Percentiles rank a stretch among this genome's conserved stretches.
phyloP scores from a whole-genome alignment of 805 yeast species.

The Debaryomyces hansenii region DNA sequence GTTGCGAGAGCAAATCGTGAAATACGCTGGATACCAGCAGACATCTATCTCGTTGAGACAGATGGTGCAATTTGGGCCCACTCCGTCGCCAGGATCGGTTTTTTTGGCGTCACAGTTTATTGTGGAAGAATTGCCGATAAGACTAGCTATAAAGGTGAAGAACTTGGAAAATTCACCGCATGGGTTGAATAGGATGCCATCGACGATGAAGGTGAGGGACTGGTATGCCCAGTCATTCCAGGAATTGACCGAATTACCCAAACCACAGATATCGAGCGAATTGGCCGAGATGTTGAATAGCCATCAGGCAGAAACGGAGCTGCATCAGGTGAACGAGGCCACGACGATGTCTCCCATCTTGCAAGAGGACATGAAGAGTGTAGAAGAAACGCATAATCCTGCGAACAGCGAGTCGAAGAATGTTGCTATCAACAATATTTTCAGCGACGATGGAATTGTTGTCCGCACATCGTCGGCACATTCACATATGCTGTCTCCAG shows the following conservation, averaged over 20 bases:
- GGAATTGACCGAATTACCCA: conserved; percentile 65
- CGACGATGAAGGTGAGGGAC: conserved; percentile 71
- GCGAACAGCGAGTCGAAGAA: conserved; percentile 29
- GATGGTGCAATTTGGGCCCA: conserved; percentile 88
- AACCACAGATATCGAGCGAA: conserved; percentile 51
- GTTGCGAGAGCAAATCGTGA: conserved; percentile 55
- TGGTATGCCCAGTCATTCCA: conserved; percentile 94
- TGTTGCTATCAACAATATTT: conserved; percentile 41
- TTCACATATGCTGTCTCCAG: conserved; percentile 7
- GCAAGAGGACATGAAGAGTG: conserved; percentile 2
- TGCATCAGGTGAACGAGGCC: neutral
- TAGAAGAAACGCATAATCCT: conserved; percentile 19
- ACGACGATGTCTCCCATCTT: neutral
- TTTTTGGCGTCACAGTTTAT: conserved; percentile 83
- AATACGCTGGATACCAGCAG: conserved; percentile 72
- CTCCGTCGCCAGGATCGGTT: conserved; percentile 73
- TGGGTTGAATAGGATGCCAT: conserved; percentile 70
- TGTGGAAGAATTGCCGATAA: conserved; percentile 82
- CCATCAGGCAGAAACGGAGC: neutral
- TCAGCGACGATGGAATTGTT: conserved; percentile 54
- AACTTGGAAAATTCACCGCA: conserved; percentile 80
- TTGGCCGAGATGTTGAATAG: conserved; percentile 33
- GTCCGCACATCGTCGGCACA: conserved; percentile 24
- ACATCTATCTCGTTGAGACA: conserved; percentile 83
- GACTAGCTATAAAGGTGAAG: conserved; percentile 82